A percentile compares a stretch with the other conserved stretches of the same genome.
phyloP scores from a whole-genome alignment of 225 moss, liverwort and hornwort species.

The Anthoceros angustus region DNA sequence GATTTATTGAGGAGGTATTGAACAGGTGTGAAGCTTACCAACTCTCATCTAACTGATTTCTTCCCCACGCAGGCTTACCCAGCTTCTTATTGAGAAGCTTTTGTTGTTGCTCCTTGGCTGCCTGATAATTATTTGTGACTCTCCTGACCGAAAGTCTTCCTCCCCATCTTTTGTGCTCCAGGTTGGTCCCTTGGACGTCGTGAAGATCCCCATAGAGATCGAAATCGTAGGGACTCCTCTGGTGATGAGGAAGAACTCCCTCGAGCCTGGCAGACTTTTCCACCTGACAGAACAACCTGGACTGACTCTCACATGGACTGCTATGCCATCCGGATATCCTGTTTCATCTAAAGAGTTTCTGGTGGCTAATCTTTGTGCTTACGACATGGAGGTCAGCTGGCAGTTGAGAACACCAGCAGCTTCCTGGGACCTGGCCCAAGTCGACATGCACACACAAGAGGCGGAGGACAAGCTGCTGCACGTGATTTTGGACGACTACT shows the following conservation, averaged over 20 bases:
- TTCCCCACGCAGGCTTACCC: too few species aligned
- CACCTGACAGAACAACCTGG: constrained; percentile 55
- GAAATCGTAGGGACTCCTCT: constrained; percentile 81
- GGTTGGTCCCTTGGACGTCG: constrained; percentile 53
- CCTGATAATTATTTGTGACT: not conserved
- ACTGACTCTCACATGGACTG: constrained; percentile 51
- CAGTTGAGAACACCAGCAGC: constrained; percentile 33
- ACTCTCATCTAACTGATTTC: too few species aligned
- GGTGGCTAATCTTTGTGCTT: constrained; percentile 54
- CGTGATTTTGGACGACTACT: constrained; percentile 43
- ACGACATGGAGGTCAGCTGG: constrained; percentile 65
- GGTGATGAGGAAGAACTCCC: constrained; percentile 45
- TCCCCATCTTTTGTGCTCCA: constrained; percentile 5
- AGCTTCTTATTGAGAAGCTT: not conserved
- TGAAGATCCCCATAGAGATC: constrained; percentile 65
- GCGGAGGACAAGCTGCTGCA: constrained; percentile 39
- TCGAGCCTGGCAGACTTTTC: constrained; percentile 63
- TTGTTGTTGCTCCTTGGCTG: not conserved
- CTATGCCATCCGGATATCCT: constrained; percentile 48
- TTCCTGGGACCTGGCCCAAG: constrained; percentile 27
- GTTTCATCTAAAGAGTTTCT: constrained; percentile 42
- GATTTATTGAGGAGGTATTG: not conserved
- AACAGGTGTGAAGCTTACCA: too few species aligned
- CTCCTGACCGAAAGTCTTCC: too few species aligned
- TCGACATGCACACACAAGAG: constrained; percentile 52